Evolutionary conservation across 148 eudicot genomes (phyloP).

Genomic region (Nepenthes mirabilis): DNA sequence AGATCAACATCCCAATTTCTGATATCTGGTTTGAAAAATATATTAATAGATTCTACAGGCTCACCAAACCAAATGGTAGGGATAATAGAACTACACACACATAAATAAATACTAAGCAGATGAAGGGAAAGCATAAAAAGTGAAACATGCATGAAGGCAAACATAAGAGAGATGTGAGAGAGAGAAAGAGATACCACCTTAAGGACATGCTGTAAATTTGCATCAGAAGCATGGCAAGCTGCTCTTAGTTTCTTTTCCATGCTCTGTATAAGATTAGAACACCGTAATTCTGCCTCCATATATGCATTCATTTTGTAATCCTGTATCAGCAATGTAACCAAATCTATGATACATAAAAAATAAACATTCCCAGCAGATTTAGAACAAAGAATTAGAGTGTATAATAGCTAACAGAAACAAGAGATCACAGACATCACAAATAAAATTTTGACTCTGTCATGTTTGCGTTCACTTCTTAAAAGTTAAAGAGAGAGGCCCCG

Average conservation of each 20-base stretch:
- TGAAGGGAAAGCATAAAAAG: not conserved
- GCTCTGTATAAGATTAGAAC: constrained; percentile 58
- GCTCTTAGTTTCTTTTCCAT: constrained; percentile 83
- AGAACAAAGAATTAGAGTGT: not conserved
- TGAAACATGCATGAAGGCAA: not conserved
- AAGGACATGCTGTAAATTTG: constrained; percentile 58
- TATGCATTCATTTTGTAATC: constrained; percentile 76
- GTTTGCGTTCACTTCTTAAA: too few relatives aligned
- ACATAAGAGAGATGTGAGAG: not conserved
- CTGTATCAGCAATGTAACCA: constrained; percentile 22
- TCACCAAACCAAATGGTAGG: too few relatives aligned
- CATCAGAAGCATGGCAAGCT: constrained; percentile 71
- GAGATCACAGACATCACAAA: not conserved
- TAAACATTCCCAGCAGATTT: not conserved
- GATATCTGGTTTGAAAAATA: too few relatives aligned
- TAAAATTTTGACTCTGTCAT: too few relatives aligned
- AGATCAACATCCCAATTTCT: too few relatives aligned
- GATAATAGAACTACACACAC: too few relatives aligned
- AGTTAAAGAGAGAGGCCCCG: too few relatives aligned
- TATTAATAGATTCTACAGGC: too few relatives aligned
- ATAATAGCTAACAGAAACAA: not conserved
- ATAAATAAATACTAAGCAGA: not conserved
- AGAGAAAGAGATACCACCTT: constrained; percentile 27
- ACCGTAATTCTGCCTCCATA: constrained; percentile 77
- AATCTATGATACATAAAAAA: not conserved